These are phyloP conservation scores for Penstemon davidsonii DNA, from an alignment of 257 asterid species.

Conservation along the genomic window DNA sequence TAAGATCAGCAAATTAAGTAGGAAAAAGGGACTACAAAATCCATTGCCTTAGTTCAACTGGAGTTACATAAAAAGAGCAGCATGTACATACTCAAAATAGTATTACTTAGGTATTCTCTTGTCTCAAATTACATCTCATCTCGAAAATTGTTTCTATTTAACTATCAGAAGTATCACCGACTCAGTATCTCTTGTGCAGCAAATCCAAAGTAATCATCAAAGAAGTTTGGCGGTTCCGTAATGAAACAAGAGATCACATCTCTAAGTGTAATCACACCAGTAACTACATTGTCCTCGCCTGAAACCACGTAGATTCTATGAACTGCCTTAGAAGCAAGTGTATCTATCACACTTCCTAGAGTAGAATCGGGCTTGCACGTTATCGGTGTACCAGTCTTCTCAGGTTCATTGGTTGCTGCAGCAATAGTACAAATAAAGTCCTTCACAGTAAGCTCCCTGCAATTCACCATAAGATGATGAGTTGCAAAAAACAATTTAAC, in stretches of 20 bases:
- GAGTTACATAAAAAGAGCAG: neutral
- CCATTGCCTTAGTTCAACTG: too few relatives aligned
- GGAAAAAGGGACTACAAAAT: too few relatives aligned
- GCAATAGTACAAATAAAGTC: conserved; percentile 62
- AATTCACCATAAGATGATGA: conserved; percentile 6
- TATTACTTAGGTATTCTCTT: neutral
- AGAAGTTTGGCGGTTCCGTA: conserved; percentile 73
- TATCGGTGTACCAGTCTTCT: conserved; percentile 55
- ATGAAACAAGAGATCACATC: conserved; percentile 86
- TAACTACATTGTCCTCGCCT: conserved; percentile 38
- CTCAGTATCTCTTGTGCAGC: conserved; percentile 61
- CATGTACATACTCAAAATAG: neutral
- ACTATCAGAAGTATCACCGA: conserved; percentile 22
- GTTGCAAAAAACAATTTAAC: neutral
- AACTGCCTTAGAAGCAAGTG: conserved; percentile 57
- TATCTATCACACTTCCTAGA: conserved; percentile 60
- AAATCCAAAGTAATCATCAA: conserved; percentile 61
- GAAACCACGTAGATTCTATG: conserved; percentile 75
- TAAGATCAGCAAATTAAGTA: too few relatives aligned
- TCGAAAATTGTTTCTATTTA: conserved; percentile 2
- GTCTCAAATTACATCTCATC: conserved; percentile 3
- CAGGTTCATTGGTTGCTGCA: conserved; percentile 38
- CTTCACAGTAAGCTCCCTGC: conserved; percentile 72
- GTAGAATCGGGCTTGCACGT: conserved; percentile 70
- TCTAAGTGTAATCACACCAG: conserved; percentile 76